Evolutionary conservation across 345 rosid species (phyloP).

Genomic region (Eucalyptus erythrocorys): DNA sequence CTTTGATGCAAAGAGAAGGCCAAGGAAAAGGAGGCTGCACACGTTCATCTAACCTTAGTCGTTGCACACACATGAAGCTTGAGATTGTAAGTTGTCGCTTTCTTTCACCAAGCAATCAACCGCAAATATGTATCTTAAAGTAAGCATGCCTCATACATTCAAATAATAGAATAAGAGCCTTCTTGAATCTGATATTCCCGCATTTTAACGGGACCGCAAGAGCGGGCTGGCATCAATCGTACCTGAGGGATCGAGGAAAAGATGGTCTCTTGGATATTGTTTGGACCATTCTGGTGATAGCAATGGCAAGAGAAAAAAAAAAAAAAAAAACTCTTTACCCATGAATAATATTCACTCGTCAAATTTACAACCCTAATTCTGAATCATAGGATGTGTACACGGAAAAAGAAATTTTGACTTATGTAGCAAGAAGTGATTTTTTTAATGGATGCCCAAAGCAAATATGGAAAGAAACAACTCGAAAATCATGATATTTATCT

Average conservation of each 20-base stretch:
- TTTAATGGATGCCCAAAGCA: not conserved
- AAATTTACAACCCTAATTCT: not conserved
- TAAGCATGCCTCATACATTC: not conserved
- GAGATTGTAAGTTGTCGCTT: not conserved
- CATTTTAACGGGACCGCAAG: rapidly evolving
- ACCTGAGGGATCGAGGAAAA: not conserved
- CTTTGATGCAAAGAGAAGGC: not conserved
- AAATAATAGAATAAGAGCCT: not conserved
- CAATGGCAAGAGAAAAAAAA: not conserved
- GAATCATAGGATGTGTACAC: not conserved
- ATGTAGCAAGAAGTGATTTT: not conserved
- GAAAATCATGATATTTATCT: not conserved
- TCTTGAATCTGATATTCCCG: not conserved
- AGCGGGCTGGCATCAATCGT: not conserved
- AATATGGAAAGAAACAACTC: not conserved
- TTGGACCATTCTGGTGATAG: not conserved
- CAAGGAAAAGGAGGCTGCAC: not conserved
- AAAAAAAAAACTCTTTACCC: not conserved
- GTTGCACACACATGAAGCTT: not conserved
- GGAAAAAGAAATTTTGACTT: not conserved
- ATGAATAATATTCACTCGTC: rapidly evolving
- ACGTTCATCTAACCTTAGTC: not conserved
- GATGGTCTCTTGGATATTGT: not conserved
- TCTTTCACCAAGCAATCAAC: not conserved
- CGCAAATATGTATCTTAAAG: not conserved